A percentile compares a stretch with the other conserved stretches of the same genome.
Conservation (phyloP, 768 basidiomycete genomes). For the Jaapia argillacea region DNA sequence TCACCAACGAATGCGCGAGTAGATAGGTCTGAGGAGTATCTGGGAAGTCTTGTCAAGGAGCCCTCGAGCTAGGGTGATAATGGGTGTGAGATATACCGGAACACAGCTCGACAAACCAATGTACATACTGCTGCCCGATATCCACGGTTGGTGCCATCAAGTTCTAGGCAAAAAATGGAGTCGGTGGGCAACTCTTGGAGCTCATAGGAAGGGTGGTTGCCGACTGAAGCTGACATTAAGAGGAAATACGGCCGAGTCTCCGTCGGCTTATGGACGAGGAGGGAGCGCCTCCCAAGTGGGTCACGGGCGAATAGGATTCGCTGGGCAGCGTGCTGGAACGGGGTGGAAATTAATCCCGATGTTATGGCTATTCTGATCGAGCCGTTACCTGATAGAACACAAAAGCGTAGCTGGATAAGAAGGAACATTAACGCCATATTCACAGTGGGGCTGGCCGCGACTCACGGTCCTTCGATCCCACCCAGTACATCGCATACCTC, state of each 20-base stretch:
- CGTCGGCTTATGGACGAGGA: constrained; percentile 59
- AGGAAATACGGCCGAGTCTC: constrained; percentile 39
- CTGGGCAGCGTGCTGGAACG: constrained; percentile 29
- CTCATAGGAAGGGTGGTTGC: constrained; percentile 30
- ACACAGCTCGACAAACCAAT: too few relatives aligned
- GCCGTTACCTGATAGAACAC: constrained; percentile 61
- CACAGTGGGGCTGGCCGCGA: too few relatives aligned
- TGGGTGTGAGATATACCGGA: too few relatives aligned
- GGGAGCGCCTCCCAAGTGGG: constrained; percentile 79
- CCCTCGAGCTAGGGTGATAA: too few relatives aligned
- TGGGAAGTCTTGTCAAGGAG: too few relatives aligned
- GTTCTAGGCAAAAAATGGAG: constrained; percentile 43
- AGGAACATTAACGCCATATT: constrained; percentile 1
- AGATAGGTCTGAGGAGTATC: too few relatives aligned
- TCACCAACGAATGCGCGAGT: too few relatives aligned
- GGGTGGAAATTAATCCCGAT: constrained; percentile 2
- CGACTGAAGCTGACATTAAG: constrained; percentile 57
- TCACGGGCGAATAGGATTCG: constrained; percentile 70
- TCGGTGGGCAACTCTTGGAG: constrained; percentile 58
- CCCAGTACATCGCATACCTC: constrained; percentile 45
- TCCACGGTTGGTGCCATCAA: too few relatives aligned
- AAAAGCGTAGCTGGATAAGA: constrained; percentile 57
- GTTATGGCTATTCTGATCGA: too few relatives aligned
- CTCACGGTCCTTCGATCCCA: constrained; percentile 76
- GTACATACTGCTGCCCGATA: too few relatives aligned